phyloP scores from a whole-genome alignment of 352 stramenopile species.

The Pythium guiyangense region DNA sequence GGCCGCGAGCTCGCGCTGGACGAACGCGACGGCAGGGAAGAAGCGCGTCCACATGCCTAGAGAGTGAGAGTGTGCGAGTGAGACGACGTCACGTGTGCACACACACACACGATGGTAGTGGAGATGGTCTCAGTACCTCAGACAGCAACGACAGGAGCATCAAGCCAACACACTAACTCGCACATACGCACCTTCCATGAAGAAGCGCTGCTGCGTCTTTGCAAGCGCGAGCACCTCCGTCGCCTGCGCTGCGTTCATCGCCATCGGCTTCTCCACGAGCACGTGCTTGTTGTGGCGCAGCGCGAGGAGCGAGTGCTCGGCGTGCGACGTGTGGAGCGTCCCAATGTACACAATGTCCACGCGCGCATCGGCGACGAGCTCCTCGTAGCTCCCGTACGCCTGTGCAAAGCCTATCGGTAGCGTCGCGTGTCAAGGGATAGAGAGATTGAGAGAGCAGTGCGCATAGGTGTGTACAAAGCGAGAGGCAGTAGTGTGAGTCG shows the following conservation, averaged over 20 bases:
- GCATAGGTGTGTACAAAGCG: constrained; percentile 3
- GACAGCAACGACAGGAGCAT: background rate
- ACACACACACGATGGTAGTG: constrained; percentile 47
- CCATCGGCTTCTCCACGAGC: constrained; percentile 89
- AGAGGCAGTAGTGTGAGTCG: background rate
- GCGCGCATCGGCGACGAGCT: no score
- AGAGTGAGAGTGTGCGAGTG: constrained; percentile 45
- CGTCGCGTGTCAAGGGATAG: no score
- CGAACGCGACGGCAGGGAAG: no score
- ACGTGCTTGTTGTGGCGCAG: constrained; percentile 80
- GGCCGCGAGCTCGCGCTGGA: no score
- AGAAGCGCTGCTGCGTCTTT: constrained; percentile 49
- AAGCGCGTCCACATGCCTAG: no score
- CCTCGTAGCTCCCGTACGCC: no score
- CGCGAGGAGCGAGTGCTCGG: constrained; percentile 55
- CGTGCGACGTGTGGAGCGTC: no score
- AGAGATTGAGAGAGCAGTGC: no score
- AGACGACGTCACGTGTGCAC: constrained; percentile 39
- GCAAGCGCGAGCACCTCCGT: constrained; percentile 49
- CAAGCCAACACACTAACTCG: no score
- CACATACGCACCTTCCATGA: constrained; percentile 37
- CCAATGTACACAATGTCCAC: no score
- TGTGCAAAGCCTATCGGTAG: constrained; percentile 29
- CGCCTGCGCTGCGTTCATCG: constrained; percentile 72
- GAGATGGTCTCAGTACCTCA: constrained; percentile 13